phyloP scores from a whole-genome alignment of 768 basidiomycete genomes.

The Leccinellum rugosiceps region DNA sequence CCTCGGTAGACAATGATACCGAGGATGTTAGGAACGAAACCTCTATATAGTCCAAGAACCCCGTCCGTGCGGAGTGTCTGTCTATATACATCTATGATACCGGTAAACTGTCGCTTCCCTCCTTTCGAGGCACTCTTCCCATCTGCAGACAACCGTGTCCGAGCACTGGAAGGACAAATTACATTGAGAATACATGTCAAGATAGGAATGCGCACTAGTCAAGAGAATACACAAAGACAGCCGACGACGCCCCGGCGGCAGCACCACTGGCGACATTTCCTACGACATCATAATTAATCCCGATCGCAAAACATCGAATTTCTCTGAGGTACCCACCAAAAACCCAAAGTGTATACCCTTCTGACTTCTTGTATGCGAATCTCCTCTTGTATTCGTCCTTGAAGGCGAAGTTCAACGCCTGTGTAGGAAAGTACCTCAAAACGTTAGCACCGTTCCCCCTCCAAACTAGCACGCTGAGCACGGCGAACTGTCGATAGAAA shows the following conservation, averaged over 20 bases:
- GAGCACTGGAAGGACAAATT: slow-evolving; percentile 27
- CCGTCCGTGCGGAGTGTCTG: slow-evolving; percentile 42
- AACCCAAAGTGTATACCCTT: slow-evolving; percentile 38
- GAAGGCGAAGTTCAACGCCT: slow-evolving; percentile 48
- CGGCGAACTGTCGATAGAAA: neutral
- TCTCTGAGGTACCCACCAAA: slow-evolving; percentile 19
- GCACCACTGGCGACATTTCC: slow-evolving; percentile 44
- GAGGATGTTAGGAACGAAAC: slow-evolving; percentile 40
- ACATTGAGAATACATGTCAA: neutral
- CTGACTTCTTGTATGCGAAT: slow-evolving; percentile 36
- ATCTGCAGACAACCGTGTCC: slow-evolving; percentile 42
- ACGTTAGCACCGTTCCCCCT: slow-evolving; percentile 44
- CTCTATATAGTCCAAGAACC: slow-evolving; percentile 39
- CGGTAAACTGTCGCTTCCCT: slow-evolving; percentile 40
- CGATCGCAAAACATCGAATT: neutral
- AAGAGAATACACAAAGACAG: slow-evolving; percentile 45
- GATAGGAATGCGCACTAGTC: slow-evolving; percentile 34
- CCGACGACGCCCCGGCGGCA: slow-evolving; percentile 40
- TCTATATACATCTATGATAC: slow-evolving; percentile 42
- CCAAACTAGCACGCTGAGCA: slow-evolving; percentile 34
- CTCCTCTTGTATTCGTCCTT: slow-evolving; percentile 41
- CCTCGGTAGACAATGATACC: slow-evolving; percentile 45
- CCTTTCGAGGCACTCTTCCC: slow-evolving; percentile 35
- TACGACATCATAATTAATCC: slow-evolving; percentile 1
- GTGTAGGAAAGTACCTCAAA: slow-evolving; percentile 45